These are phyloP conservation scores for Poa pratensis DNA, from an alignment of 176 grass and related monocot genomes.

Conservation along the genomic window DNA sequence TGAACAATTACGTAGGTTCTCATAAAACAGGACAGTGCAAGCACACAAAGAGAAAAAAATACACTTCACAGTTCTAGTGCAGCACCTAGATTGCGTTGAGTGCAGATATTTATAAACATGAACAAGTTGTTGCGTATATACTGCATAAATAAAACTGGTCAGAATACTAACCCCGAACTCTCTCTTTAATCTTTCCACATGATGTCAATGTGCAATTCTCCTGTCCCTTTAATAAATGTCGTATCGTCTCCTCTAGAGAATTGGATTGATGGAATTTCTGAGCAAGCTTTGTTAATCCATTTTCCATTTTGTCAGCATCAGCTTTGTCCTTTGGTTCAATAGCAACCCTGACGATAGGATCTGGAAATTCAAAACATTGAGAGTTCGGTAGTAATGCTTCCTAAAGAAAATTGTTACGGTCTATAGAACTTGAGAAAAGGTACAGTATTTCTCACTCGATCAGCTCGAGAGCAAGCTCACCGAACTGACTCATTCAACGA, in stretches of 20 bases:
- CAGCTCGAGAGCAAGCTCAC: no score
- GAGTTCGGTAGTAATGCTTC: not conserved
- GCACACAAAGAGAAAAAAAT: not conserved
- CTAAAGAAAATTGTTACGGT: not conserved
- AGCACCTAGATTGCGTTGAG: not conserved
- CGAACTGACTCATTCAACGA: not conserved
- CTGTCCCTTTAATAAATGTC: constrained; percentile 99
- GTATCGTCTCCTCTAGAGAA: constrained; percentile 98
- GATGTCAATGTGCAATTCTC: constrained; percentile 94
- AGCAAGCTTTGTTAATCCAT: constrained; percentile 81
- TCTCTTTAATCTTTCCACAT: constrained; percentile 92
- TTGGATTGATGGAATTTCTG: constrained; percentile 98
- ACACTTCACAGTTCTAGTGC: not conserved
- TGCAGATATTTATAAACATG: not conserved
- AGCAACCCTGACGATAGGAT: constrained; percentile 97
- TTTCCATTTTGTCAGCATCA: constrained; percentile 97
- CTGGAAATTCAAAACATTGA: constrained; percentile 94
- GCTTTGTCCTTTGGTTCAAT: constrained; percentile 98
- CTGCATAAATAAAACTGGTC: constrained; percentile 11
- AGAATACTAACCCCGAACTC: constrained; percentile 82
- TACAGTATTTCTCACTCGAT: not conserved
- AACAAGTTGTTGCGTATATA: not conserved
- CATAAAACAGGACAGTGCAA: not conserved
- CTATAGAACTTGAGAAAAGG: not conserved
- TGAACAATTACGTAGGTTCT: not conserved